Percentiles rank a stretch among this genome's conserved stretches.
Conservation (phyloP, 192 early-diverging fungal species). For the Umbelopsis isabellina region DNA sequence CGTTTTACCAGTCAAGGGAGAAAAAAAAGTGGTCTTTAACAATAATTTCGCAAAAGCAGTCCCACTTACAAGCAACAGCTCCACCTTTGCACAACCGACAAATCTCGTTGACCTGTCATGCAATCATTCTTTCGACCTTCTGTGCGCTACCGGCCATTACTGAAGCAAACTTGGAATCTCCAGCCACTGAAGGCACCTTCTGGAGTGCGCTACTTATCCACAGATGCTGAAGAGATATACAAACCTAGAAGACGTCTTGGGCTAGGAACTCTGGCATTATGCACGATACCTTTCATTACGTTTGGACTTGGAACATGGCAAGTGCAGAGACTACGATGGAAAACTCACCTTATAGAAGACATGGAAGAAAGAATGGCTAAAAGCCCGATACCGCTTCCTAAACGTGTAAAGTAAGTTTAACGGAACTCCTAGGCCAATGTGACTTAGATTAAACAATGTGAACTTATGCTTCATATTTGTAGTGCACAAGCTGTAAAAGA, state of each 20-base stretch:
- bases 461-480: constrained; percentile 12
- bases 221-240: constrained; percentile 25
- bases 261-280: constrained; percentile 38
- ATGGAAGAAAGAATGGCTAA: constrained; percentile 62
- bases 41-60: constrained; percentile 2
- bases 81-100: background rate
- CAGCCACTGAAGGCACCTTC: background rate
- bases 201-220: background rate
- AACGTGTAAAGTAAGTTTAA: constrained; percentile 56
- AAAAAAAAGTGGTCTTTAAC: constrained; percentile 5
- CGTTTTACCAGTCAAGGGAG: background rate
- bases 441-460: background rate
- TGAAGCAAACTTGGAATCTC: background rate
- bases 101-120: no score
- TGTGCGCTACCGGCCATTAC: background rate
- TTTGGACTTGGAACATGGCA: constrained; percentile 89
- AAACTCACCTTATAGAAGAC: constrained; percentile 78
- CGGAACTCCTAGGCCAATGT: background rate
- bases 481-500: constrained; percentile 51
- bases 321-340: constrained; percentile 86
- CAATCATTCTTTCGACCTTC: no score
- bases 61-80: background rate
- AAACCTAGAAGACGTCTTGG: constrained; percentile 27
- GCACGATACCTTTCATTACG: constrained; percentile 56
- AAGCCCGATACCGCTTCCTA: constrained; percentile 69